Conservation (phyloP, 2,329 filamentous ascomycete species). For the Cordyceps sp. region DNA sequence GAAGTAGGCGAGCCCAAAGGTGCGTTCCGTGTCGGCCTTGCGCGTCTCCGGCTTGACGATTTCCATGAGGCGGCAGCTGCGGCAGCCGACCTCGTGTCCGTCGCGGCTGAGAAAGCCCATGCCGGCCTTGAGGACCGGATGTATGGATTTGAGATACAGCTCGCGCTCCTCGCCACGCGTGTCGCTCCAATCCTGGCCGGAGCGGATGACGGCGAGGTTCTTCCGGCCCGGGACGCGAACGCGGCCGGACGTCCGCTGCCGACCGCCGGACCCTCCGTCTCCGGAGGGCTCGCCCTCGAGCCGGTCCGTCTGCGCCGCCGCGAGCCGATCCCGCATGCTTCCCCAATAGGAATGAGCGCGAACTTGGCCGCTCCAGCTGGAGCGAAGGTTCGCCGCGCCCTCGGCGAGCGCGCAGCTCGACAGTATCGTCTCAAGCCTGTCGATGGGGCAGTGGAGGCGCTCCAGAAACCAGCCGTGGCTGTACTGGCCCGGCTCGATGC, state of each 20-base stretch:
- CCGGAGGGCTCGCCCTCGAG: slow-evolving; percentile 14
- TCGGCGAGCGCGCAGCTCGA: slow-evolving; percentile 18
- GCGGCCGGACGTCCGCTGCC: slow-evolving; percentile 2
- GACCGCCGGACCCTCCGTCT: not conserved
- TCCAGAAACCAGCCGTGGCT: slow-evolving; percentile 24
- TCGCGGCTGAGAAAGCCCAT: slow-evolving; percentile 27
- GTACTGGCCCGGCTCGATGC: slow-evolving; percentile 1
- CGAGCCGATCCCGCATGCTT: slow-evolving; percentile 25
- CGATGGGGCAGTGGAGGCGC: slow-evolving; percentile 21
- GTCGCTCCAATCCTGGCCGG: slow-evolving; percentile 26
- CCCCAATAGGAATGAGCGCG: slow-evolving; percentile 28
- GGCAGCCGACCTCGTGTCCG: slow-evolving; percentile 24
- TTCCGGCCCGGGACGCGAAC: slow-evolving; percentile 17
- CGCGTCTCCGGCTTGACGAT: slow-evolving; percentile 13
- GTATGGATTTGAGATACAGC: slow-evolving; percentile 26
- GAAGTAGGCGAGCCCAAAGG: slow-evolving; percentile 24
- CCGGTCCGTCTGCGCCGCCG: slow-evolving; percentile 18
- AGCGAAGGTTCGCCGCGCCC: slow-evolving; percentile 22
- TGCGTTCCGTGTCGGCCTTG: slow-evolving; percentile 13
- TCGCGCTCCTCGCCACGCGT: slow-evolving; percentile 21
- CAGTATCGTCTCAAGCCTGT: slow-evolving; percentile 26
- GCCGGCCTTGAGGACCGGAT: slow-evolving; percentile 22
- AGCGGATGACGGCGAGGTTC: slow-evolving; percentile 26
- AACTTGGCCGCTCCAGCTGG: slow-evolving; percentile 17
- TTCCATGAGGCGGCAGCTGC: slow-evolving; percentile 25